These are phyloP conservation scores for Suillus ampliporus DNA, from an alignment of 768 basidiomycete genomes.

Conservation along the genomic window DNA sequence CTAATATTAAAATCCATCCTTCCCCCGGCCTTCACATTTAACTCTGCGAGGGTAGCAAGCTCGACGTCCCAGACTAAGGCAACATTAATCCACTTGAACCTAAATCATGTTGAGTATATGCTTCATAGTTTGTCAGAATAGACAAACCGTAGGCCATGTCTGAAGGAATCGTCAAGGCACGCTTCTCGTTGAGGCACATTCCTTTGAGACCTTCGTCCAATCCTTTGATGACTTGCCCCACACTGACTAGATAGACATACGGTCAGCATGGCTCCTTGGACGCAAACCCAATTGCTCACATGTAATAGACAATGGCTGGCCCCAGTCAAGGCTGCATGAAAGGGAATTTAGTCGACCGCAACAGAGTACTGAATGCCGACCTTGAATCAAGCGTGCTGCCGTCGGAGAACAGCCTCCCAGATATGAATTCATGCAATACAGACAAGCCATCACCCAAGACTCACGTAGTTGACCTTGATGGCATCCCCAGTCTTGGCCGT, in stretches of 20 bases:
- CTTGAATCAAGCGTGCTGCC: slow-evolving; percentile 93
- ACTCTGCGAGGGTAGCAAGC: slow-evolving; percentile 69
- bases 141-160: slow-evolving; percentile 80
- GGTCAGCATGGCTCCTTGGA: slow-evolving; percentile 4
- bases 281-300: slow-evolving; percentile 51
- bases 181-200: slow-evolving; percentile 90
- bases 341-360: not conserved
- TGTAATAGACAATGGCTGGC: slow-evolving; percentile 74
- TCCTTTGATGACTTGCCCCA: slow-evolving; percentile 82
- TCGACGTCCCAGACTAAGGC: slow-evolving; percentile 89
- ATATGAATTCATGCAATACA: slow-evolving; percentile 8
- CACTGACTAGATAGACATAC: slow-evolving; percentile 58
- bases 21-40: too few species aligned
- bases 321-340: slow-evolving; percentile 66
- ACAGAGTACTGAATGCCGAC: slow-evolving; percentile 39
- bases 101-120: slow-evolving; percentile 32
- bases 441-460: slow-evolving; percentile 23
- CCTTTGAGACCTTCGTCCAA: slow-evolving; percentile 85
- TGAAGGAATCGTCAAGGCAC: slow-evolving; percentile 86
- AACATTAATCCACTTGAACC: slow-evolving; percentile 79
- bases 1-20: too few species aligned
- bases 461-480: slow-evolving; percentile 81
- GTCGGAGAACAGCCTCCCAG: slow-evolving; percentile 76
- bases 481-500: slow-evolving; percentile 66
- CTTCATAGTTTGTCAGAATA: not conserved